These are phyloP conservation scores for Rhododendron simsii DNA, from an alignment of 148 eudicot species.

Conservation along the genomic window DNA sequence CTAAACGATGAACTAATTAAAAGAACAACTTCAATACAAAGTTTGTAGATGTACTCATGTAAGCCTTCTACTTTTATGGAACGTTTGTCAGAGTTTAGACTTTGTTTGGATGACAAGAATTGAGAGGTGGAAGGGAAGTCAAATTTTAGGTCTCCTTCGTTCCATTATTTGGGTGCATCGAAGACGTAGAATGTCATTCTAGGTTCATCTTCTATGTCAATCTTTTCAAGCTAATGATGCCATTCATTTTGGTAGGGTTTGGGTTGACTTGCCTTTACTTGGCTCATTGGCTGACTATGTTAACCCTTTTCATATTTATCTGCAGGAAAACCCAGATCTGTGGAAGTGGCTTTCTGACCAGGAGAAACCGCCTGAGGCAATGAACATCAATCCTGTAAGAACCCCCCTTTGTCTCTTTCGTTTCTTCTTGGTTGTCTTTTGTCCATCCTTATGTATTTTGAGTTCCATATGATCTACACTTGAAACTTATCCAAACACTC, in stretches of 20 bases:
- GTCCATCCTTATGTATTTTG: neutral
- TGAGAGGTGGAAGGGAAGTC: neutral
- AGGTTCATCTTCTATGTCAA: neutral
- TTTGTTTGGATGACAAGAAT: neutral
- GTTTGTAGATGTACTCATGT: no score
- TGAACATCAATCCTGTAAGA: slow-evolving; percentile 69
- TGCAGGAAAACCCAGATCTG: slow-evolving; percentile 91
- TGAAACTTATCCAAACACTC: no score
- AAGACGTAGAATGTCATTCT: neutral
- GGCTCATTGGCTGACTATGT: neutral
- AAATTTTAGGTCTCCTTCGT: neutral
- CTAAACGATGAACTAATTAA: neutral
- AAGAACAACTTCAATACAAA: neutral
- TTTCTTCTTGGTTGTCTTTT: neutral
- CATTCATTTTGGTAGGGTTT: neutral
- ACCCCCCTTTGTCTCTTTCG: neutral
- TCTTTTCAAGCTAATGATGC: neutral
- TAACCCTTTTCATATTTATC: neutral
- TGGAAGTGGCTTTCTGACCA: slow-evolving; percentile 94
- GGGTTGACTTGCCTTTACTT: neutral
- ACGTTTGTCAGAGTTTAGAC: no score
- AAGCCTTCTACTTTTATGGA: no score
- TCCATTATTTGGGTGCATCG: neutral
- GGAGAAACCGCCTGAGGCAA: slow-evolving; percentile 74
- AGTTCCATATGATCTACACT: neutral